These are phyloP conservation scores for Annulohypoxylon bovei DNA, from an alignment of 495 filamentous ascomycete species.

Conservation along the genomic window DNA sequence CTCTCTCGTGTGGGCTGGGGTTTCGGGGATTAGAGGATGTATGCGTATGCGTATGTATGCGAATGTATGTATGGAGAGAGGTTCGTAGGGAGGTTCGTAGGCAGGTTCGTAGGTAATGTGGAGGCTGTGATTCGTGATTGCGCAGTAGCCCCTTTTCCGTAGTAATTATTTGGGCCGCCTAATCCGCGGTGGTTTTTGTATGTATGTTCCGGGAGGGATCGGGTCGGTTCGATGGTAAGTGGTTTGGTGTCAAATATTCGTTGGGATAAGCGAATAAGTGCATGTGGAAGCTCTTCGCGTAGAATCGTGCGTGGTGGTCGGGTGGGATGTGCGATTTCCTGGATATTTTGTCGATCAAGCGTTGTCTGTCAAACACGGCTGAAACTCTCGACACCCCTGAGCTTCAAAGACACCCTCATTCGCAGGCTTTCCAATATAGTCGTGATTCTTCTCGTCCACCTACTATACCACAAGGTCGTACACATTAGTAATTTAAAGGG, in stretches of 20 bases:
- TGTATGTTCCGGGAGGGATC: neutral
- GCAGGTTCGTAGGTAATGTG: neutral
- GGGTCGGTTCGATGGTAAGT: neutral
- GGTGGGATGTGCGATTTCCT: neutral
- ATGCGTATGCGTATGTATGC: neutral
- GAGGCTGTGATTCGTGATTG: neutral
- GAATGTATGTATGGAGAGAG: neutral
- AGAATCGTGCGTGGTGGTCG: neutral
- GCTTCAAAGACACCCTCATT: neutral
- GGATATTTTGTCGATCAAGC: neutral
- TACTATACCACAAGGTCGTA: neutral
- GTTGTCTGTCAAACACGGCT: neutral
- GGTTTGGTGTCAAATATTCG: neutral
- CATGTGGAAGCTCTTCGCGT: neutral
- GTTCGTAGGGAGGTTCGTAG: neutral
- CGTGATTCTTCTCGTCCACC: neutral
- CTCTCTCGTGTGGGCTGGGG: neutral
- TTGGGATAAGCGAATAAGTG: neutral
- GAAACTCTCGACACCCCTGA: conserved; percentile 1
- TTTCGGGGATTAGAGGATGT: neutral
- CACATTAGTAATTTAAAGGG: neutral
- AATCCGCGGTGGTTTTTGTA: neutral
- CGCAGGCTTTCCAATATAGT: neutral
- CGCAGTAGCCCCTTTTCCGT: neutral
- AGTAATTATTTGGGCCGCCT: neutral